Conservation (phyloP, 2,329 filamentous ascomycete genomes). For the Falciphora oryzae region DNA sequence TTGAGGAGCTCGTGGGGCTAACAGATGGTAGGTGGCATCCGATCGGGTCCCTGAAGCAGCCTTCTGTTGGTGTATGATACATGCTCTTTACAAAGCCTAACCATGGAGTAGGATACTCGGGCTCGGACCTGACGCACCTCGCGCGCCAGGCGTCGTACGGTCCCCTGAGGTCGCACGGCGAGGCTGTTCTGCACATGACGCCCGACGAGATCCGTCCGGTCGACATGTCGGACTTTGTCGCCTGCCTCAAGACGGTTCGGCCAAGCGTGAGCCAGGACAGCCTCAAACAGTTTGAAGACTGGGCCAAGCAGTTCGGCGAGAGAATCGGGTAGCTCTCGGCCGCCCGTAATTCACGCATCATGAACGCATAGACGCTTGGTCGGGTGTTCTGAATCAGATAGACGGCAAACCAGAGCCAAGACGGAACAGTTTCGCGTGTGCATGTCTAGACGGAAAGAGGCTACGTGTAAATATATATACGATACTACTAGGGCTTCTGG, state of each 20-base stretch:
- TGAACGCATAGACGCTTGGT: not conserved
- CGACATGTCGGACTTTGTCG: constrained; percentile 72
- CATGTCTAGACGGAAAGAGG: not conserved
- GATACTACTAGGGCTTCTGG: not conserved
- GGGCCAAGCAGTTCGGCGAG: constrained; percentile 91
- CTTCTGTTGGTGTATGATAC: not conserved
- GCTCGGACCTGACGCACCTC: constrained; percentile 91
- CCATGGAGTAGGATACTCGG: constrained; percentile 71
- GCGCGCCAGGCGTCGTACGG: constrained; percentile 99
- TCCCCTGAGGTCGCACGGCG: constrained; percentile 81
- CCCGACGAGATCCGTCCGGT: constrained; percentile 95
- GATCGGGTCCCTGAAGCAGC: not conserved
- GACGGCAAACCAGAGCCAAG: not conserved
- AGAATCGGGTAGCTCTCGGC: constrained; percentile 60
- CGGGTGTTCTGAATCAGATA: not conserved
- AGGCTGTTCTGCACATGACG: constrained; percentile 81
- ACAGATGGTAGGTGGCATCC: constrained; percentile 65
- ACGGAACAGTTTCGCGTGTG: not conserved
- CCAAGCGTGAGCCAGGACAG: constrained; percentile 85
- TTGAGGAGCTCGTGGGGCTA: constrained; percentile 65
- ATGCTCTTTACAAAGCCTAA: constrained; percentile 12
- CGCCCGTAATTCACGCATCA: not conserved
- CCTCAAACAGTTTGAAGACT: constrained; percentile 85
- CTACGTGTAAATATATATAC: not conserved
- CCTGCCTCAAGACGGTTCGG: constrained; percentile 77